Conservation (phyloP, 352 stramenopile species). For the Phytophthora cactorum region DNA sequence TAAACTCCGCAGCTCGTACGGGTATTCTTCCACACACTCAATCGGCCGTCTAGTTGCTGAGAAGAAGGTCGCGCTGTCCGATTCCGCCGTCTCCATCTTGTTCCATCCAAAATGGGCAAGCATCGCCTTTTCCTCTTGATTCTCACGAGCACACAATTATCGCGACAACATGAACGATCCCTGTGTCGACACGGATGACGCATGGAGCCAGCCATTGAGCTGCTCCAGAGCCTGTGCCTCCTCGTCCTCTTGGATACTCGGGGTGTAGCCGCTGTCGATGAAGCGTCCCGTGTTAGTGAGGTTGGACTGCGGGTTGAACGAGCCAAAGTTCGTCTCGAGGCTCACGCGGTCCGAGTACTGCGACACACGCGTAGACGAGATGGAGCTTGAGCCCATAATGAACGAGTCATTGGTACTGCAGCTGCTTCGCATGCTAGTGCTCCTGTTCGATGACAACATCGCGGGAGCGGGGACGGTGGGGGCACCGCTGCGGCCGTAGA, state of each 20-base stretch:
- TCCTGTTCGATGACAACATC: constrained; percentile 29
- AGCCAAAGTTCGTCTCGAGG: constrained; percentile 78
- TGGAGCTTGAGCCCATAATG: constrained; percentile 50
- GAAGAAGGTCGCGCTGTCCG: not conserved
- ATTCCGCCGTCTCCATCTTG: constrained; percentile 28
- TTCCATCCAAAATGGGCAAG: constrained; percentile 40
- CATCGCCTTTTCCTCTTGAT: constrained; percentile 9
- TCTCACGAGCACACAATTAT: constrained; percentile 25
- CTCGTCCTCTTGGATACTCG: constrained; percentile 74
- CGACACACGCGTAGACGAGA: constrained; percentile 53
- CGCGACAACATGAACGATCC: constrained; percentile 54
- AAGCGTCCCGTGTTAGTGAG: constrained; percentile 37
- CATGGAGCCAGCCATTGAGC: constrained; percentile 70
- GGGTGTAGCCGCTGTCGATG: constrained; percentile 54
- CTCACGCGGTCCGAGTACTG: constrained; percentile 69
- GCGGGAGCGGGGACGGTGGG: constrained; percentile 16
- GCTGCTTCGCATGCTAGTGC: constrained; percentile 36
- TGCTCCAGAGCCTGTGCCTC: constrained; percentile 64
- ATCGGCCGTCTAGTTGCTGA: constrained; percentile 19
- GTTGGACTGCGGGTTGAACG: constrained; percentile 55
- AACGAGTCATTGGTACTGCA: constrained; percentile 64
- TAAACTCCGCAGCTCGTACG: constrained; percentile 7
- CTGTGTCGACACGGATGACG: constrained; percentile 67
- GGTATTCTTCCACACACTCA: constrained; percentile 32
- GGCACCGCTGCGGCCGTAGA: constrained; percentile 53